These are phyloP conservation scores for Pseudozyma tsukubaensis DNA, from an alignment of 1,284 basidiomycete species.

Conservation along the genomic window DNA sequence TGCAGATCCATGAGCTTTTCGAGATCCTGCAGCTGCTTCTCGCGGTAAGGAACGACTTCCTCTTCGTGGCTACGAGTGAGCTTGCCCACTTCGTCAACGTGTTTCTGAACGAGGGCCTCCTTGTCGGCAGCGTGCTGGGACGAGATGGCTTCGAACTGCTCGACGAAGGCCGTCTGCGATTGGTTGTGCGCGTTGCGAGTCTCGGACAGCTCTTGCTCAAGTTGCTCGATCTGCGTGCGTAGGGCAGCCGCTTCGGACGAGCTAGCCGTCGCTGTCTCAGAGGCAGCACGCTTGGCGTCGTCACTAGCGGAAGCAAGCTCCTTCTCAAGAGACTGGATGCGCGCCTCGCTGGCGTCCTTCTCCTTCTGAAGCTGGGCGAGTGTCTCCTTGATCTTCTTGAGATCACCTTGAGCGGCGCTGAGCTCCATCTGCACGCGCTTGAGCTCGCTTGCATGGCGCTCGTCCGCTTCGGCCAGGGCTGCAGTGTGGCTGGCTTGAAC, in stretches of 20 bases:
- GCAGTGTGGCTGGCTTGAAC: slow-evolving; percentile 31
- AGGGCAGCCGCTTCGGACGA: slow-evolving; percentile 32
- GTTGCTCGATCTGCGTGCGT: slow-evolving; percentile 31
- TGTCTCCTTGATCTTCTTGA: slow-evolving; percentile 47
- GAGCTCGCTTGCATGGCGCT: slow-evolving; percentile 29
- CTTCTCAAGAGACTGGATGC: slow-evolving; percentile 28
- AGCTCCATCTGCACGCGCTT: slow-evolving; percentile 48
- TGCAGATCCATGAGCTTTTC: slow-evolving; percentile 51
- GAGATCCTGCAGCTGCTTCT: slow-evolving; percentile 40
- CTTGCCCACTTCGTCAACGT: slow-evolving; percentile 39
- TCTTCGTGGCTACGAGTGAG: slow-evolving; percentile 34
- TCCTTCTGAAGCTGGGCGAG: slow-evolving; percentile 31
- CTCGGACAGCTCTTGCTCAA: slow-evolving; percentile 45
- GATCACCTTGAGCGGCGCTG: slow-evolving; percentile 40
- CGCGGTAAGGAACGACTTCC: slow-evolving; percentile 27
- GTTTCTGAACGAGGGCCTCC: slow-evolving; percentile 39
- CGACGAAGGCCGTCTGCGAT: slow-evolving; percentile 47
- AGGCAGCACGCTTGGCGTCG: slow-evolving; percentile 36
- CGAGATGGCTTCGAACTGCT: slow-evolving; percentile 47
- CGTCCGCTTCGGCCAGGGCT: slow-evolving; percentile 28
- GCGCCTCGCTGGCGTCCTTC: slow-evolving; percentile 34
- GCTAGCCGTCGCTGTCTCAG: slow-evolving; percentile 25
- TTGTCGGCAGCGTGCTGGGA: slow-evolving; percentile 35
- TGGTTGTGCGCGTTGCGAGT: slow-evolving; percentile 40
- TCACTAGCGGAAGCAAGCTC: slow-evolving; percentile 38